Conservation (phyloP, 2,329 filamentous ascomycete species). For the Rhinocladiella mackenziei region DNA sequence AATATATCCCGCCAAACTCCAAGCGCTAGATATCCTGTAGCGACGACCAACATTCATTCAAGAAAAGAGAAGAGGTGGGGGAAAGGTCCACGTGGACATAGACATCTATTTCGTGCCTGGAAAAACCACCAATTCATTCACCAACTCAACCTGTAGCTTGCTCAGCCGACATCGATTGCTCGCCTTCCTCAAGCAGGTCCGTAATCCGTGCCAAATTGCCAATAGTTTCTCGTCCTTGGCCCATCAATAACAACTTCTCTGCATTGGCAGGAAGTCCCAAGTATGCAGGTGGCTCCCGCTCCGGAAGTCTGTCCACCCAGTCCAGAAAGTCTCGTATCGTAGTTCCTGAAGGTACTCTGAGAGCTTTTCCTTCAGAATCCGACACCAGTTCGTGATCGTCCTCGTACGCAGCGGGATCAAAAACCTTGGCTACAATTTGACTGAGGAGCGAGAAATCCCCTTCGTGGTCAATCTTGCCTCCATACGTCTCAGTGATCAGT, state of each 20-base stretch:
- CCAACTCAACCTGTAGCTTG: constrained; percentile 4
- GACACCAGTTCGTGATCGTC: constrained; percentile 86
- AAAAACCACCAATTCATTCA: background rate
- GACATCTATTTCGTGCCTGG: constrained; percentile 8
- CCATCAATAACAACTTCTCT: constrained; percentile 89
- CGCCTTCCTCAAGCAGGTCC: constrained; percentile 86
- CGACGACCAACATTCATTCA: background rate
- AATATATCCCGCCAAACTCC: constrained; percentile 6
- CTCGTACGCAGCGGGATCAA: constrained; percentile 87
- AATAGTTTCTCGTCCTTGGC: constrained; percentile 79
- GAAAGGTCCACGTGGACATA: constrained; percentile 5
- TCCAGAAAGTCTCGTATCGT: constrained; percentile 78
- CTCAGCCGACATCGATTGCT: constrained; percentile 59
- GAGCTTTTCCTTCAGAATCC: constrained; percentile 54
- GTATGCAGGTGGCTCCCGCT: constrained; percentile 94
- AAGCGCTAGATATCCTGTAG: constrained; percentile 3
- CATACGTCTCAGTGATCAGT: constrained; percentile 89
- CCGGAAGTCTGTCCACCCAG: constrained; percentile 89
- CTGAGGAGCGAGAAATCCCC: constrained; percentile 72
- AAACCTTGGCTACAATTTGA: constrained; percentile 68
- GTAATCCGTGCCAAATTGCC: constrained; percentile 79
- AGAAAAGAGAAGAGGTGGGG: constrained; percentile 1
- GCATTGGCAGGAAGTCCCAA: constrained; percentile 90
- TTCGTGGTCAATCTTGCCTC: constrained; percentile 93
- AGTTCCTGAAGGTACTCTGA: constrained; percentile 76